Percentiles rank a stretch among this genome's conserved stretches.
Evolutionary conservation across 768 basidiomycete species (phyloP).

Genomic region (Termitomyces sp.): DNA sequence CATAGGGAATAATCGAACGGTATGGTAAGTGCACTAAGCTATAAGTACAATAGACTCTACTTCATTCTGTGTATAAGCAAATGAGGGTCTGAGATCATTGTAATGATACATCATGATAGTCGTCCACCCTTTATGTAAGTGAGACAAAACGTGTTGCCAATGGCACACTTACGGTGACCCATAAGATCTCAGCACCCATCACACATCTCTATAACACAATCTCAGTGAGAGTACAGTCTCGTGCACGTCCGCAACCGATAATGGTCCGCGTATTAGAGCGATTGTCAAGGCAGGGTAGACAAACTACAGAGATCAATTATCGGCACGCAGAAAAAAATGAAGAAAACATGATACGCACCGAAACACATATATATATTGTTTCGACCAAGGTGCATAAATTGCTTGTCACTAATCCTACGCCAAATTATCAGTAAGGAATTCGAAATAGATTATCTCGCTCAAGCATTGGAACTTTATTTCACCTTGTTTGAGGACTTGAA

Average conservation of each 20-base stretch:
- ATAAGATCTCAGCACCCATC: neutral
- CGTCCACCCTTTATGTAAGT: no score
- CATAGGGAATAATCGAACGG: no score
- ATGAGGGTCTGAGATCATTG: no score
- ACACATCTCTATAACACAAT: neutral
- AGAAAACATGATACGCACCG: neutral
- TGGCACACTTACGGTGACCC: no score
- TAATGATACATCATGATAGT: no score
- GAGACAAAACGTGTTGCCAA: no score
- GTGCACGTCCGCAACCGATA: neutral
- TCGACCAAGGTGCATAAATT: neutral
- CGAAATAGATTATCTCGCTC: neutral
- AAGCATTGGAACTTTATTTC: neutral
- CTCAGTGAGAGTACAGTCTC: neutral
- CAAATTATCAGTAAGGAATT: neutral
- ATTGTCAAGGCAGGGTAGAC: neutral
- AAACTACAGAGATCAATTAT: neutral
- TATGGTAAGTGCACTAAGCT: no score
- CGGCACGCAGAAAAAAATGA: neutral
- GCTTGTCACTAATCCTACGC: neutral
- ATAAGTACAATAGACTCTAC: no score
- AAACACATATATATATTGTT: neutral
- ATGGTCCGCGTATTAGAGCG: neutral
- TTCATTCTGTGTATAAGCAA: no score
- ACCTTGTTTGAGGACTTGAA: neutral